Percentiles rank a stretch among this genome's conserved stretches.
phyloP scores from a whole-genome alignment of 441 rosid species.

The Erodium trifolium region DNA sequence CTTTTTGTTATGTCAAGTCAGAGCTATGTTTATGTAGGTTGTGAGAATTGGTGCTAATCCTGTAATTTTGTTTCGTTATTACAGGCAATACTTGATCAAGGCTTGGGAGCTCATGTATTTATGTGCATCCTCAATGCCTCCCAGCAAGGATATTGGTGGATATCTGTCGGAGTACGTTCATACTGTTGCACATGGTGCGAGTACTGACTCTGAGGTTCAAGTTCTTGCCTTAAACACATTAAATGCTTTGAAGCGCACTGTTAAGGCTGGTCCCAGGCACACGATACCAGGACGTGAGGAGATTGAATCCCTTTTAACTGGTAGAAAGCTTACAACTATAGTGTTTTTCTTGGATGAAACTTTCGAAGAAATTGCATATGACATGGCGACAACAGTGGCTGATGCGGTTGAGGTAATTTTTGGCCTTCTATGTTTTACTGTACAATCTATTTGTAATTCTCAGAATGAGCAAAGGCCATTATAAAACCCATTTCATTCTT shows the following conservation, averaged over 20 bases:
- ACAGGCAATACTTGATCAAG: conserved; percentile 74
- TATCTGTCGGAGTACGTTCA: conserved; percentile 86
- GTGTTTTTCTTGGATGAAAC: conserved; percentile 96
- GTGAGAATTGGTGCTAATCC: conserved; percentile 11
- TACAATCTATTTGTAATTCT: not conserved
- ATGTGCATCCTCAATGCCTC: conserved; percentile 97
- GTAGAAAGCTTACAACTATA: conserved; percentile 81
- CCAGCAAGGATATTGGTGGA: conserved; percentile 93
- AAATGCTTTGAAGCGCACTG: conserved; percentile 83
- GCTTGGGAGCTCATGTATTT: conserved; percentile 97
- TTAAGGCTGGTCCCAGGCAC: conserved; percentile 93
- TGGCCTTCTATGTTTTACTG: not conserved
- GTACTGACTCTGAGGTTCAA: conserved; percentile 70
- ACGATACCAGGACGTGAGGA: conserved; percentile 90
- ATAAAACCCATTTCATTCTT: not conserved
- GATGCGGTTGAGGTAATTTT: conserved; percentile 92
- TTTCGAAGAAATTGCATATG: conserved; percentile 93
- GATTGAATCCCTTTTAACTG: conserved; percentile 83
- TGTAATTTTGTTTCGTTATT: not conserved
- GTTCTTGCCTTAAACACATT: conserved; percentile 69
- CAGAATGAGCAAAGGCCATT: not conserved
- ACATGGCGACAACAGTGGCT: conserved; percentile 88
- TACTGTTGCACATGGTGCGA: conserved; percentile 58
- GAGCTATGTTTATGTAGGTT: not conserved
- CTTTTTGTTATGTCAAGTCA: not conserved